These are phyloP conservation scores for Rhynchosporium graminicola DNA, from an alignment of 2,329 filamentous ascomycete species.

Conservation along the genomic window DNA sequence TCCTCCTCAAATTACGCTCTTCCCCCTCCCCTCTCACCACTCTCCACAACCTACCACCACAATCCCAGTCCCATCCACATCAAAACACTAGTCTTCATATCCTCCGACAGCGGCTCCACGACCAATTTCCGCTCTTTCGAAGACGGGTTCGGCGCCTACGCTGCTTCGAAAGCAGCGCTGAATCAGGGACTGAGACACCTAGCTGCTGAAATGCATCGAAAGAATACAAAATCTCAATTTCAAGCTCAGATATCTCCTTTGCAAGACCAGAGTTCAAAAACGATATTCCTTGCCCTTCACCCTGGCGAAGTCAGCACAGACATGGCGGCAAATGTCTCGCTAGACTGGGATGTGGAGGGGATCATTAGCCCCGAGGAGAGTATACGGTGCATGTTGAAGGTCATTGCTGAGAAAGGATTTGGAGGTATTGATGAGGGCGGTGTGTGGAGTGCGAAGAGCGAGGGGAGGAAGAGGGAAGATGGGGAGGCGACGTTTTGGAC, in stretches of 20 bases:
- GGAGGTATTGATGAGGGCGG: conserved; percentile 27
- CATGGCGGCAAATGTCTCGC: conserved; percentile 39
- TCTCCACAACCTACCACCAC: conserved; percentile 6
- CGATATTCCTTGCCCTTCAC: conserved; percentile 54
- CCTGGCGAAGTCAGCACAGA: conserved; percentile 56
- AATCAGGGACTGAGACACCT: conserved; percentile 58
- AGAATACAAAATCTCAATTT: conserved; percentile 35
- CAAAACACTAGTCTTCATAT: conserved; percentile 54
- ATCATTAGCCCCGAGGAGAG: conserved; percentile 28
- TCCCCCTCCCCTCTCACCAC: background rate
- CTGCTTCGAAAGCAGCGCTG: conserved; percentile 56
- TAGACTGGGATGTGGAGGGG: conserved; percentile 26
- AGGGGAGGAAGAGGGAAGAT: conserved; percentile 19
- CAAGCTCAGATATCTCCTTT: background rate
- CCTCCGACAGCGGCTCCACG: conserved; percentile 56
- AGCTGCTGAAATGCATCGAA: conserved; percentile 54
- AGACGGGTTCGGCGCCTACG: conserved; percentile 59
- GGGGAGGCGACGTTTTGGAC: conserved; percentile 33
- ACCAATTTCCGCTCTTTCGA: conserved; percentile 54
- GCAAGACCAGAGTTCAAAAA: background rate
- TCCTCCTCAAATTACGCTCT: background rate
- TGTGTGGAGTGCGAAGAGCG: conserved; percentile 1
- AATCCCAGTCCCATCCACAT: conserved; percentile 23
- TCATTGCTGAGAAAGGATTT: conserved; percentile 27
- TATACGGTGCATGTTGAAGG: conserved; percentile 27